phyloP scores from a whole-genome alignment of 139 green algal genomes.

The Chlamydomonas sp. region DNA sequence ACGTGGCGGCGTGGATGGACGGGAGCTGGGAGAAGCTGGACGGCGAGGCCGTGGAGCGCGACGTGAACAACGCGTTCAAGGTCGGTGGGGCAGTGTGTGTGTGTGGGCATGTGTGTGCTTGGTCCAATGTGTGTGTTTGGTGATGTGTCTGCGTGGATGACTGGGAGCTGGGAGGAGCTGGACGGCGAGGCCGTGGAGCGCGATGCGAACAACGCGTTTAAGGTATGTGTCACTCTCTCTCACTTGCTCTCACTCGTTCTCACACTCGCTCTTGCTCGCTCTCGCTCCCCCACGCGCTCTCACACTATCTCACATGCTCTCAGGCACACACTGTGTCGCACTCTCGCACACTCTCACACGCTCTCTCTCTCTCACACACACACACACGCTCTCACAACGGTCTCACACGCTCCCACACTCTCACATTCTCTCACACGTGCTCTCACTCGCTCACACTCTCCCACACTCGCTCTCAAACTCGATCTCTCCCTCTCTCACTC shows the following conservation, averaged over 20 bases:
- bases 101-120: too few relatives aligned
- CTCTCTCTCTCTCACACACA: background rate
- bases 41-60: slow-evolving; percentile 55
- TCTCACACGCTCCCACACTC: background rate
- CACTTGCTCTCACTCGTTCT: too few relatives aligned
- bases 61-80: slow-evolving; percentile 53
- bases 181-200: slow-evolving; percentile 21
- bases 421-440: background rate
- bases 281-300: too few relatives aligned
- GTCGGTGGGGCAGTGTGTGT: too few relatives aligned
- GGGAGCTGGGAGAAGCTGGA: slow-evolving; percentile 50
- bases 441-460: background rate
- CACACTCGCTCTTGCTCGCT: too few relatives aligned
- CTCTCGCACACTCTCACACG: too few relatives aligned
- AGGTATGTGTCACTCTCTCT: background rate
- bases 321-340: background rate
- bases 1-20: slow-evolving; percentile 53
- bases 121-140: too few relatives aligned
- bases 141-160: slow-evolving; percentile 66
- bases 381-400: background rate
- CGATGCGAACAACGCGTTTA: background rate
- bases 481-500: background rate
- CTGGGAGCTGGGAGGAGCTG: slow-evolving; percentile 48
- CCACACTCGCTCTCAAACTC: background rate
- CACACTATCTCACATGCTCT: background rate